A percentile compares a stretch with the other conserved stretches of the same genome.
Evolutionary conservation across 2,329 filamentous ascomycete genomes (phyloP).

Genomic region (Calonectria pteridis): DNA sequence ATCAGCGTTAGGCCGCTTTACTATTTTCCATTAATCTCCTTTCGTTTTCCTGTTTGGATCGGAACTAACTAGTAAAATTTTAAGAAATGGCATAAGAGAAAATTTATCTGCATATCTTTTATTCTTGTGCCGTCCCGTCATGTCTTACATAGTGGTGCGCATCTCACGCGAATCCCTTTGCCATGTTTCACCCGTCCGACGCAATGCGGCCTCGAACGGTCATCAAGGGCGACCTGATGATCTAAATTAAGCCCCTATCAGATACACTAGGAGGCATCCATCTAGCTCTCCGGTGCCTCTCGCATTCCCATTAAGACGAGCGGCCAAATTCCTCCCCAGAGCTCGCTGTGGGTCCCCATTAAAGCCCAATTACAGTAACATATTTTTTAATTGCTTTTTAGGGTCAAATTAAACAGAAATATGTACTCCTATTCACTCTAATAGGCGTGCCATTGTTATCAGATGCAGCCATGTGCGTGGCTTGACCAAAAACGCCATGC

Average conservation of each 20-base stretch:
- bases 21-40: background rate
- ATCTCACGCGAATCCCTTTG: background rate
- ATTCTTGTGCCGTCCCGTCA: background rate
- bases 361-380: background rate
- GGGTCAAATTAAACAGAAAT: background rate
- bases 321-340: slow-evolving; percentile 3
- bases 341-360: slow-evolving; percentile 2
- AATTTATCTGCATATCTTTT: background rate
- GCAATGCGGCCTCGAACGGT: background rate
- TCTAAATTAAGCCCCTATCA: slow-evolving; percentile 5
- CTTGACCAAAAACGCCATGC: background rate
- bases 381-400: background rate
- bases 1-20: no score
- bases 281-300: background rate
- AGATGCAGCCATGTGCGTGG: no score
- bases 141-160: background rate
- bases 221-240: slow-evolving; percentile 7
- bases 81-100: background rate
- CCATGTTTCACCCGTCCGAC: slow-evolving; percentile 1
- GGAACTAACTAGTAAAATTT: background rate
- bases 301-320: slow-evolving; percentile 11
- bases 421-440: background rate
- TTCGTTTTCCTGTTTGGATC: background rate
- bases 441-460: background rate
- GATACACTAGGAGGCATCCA: background rate